Evolutionary conservation across 1,284 basidiomycete genomes (phyloP).

Genomic region (Cutaneotrichosporon arboriforme): DNA sequence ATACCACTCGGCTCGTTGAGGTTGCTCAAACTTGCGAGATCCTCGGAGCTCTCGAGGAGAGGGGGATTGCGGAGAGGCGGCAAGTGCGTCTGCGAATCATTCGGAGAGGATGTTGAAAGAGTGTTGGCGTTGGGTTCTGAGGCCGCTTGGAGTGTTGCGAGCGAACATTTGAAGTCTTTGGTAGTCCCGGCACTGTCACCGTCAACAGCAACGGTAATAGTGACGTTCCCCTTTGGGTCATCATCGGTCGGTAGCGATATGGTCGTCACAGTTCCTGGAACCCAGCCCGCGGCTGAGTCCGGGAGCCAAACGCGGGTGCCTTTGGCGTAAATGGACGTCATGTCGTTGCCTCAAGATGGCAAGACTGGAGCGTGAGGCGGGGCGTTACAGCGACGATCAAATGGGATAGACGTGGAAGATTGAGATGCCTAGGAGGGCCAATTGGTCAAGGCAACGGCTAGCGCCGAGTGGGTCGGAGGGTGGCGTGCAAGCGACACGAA

Average conservation of each 20-base stretch:
- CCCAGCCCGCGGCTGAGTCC: slow-evolving; percentile 43
- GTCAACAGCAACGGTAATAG: slow-evolving; percentile 35
- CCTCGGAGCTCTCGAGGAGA: slow-evolving; percentile 91
- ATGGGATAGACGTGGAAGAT: background rate
- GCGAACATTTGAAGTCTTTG: slow-evolving; percentile 38
- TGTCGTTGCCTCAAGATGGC: slow-evolving; percentile 4
- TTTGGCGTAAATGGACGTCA: slow-evolving; percentile 44
- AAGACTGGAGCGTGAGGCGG: background rate
- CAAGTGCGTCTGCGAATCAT: slow-evolving; percentile 49
- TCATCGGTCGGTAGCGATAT: slow-evolving; percentile 28
- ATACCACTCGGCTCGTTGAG: slow-evolving; percentile 94
- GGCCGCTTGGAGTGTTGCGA: slow-evolving; percentile 31
- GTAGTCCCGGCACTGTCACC: slow-evolving; percentile 18
- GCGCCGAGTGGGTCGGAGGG: no score
- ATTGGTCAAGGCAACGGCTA: no score
- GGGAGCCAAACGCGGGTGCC: slow-evolving; percentile 49
- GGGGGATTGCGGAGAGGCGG: slow-evolving; percentile 96
- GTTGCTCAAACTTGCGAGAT: slow-evolving; percentile 95
- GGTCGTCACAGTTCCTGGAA: slow-evolving; percentile 43
- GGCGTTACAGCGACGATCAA: background rate
- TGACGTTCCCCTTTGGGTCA: slow-evolving; percentile 24
- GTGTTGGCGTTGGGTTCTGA: slow-evolving; percentile 22
- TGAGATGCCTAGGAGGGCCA: background rate
- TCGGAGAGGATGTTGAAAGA: slow-evolving; percentile 12
- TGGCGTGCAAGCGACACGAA: background rate